Evolutionary conservation across 345 rosid species (phyloP).

Genomic region (Tarenaya hassleriana): DNA sequence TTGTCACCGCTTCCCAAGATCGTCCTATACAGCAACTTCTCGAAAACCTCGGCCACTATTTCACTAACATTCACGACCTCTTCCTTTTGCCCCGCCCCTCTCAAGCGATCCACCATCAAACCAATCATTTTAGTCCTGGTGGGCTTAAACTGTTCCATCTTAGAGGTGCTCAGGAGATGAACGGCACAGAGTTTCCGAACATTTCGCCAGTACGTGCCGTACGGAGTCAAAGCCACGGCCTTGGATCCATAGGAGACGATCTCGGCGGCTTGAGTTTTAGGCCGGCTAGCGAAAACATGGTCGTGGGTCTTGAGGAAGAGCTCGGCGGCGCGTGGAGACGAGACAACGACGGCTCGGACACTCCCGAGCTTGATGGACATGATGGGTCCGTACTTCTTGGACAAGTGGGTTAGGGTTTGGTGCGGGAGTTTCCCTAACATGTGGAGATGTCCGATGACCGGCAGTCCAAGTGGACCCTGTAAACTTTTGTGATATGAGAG

Average conservation of each 20-base stretch:
- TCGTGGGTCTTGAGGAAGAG: conserved; percentile 26
- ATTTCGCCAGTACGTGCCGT: conserved; percentile 5
- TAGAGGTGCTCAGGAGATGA: not conserved
- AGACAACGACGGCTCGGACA: conserved; percentile 18
- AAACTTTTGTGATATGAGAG: too few species aligned
- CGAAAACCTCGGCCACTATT: not conserved
- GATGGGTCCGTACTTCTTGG: conserved; percentile 27
- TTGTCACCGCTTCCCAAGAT: conserved; percentile 12
- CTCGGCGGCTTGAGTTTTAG: not conserved
- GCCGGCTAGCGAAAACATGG: conserved; percentile 21
- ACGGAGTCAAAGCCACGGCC: not conserved
- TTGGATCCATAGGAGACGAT: not conserved
- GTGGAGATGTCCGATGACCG: not conserved
- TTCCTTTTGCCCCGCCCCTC: not conserved
- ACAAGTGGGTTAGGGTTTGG: not conserved
- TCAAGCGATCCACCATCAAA: conserved; percentile 1
- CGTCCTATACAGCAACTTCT: conserved; percentile 20
- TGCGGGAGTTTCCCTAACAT: not conserved
- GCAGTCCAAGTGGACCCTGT: not conserved
- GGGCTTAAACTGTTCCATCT: not conserved
- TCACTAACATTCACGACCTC: conserved; percentile 19
- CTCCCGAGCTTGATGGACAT: conserved; percentile 29
- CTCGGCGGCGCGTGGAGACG: conserved; percentile 25
- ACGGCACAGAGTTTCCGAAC: conserved; percentile 16
- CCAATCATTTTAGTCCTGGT: conserved; percentile 22